phyloP scores from a whole-genome alignment of 257 asterid species.

The Nicotiana tabacum region DNA sequence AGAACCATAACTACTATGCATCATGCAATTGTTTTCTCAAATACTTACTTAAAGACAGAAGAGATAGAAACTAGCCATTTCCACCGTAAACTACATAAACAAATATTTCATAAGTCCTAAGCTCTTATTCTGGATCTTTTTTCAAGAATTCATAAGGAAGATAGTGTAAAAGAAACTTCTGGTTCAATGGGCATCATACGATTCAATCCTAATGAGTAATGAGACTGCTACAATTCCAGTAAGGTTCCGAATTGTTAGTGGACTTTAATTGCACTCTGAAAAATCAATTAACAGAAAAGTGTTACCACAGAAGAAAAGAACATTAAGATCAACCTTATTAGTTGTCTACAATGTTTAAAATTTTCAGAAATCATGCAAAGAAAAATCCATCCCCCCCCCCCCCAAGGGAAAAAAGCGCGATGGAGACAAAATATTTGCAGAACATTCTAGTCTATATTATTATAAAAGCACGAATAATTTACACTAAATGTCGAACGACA shows the following conservation, averaged over 20 bases:
- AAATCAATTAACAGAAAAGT: not conserved
- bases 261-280: not conserved
- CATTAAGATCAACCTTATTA: not conserved
- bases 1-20: not conserved
- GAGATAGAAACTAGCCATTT: not conserved
- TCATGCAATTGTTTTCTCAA: not conserved
- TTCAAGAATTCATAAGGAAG: not conserved
- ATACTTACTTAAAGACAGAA: not conserved
- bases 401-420: not conserved
- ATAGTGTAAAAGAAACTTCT: not conserved
- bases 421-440: not conserved
- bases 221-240: not conserved
- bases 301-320: not conserved
- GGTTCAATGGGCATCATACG: not conserved
- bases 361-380: not conserved
- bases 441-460: not conserved
- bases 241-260: not conserved
- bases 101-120: not conserved
- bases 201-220: not conserved
- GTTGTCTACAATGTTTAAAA: not conserved
- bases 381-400: not conserved
- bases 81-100: not conserved
- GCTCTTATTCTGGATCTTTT: not conserved
- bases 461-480: no score
- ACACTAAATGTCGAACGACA: no score